Percentiles rank a stretch among this genome's conserved stretches.
Conservation (phyloP, 495 filamentous ascomycete genomes). For the Neurospora sp. region DNA sequence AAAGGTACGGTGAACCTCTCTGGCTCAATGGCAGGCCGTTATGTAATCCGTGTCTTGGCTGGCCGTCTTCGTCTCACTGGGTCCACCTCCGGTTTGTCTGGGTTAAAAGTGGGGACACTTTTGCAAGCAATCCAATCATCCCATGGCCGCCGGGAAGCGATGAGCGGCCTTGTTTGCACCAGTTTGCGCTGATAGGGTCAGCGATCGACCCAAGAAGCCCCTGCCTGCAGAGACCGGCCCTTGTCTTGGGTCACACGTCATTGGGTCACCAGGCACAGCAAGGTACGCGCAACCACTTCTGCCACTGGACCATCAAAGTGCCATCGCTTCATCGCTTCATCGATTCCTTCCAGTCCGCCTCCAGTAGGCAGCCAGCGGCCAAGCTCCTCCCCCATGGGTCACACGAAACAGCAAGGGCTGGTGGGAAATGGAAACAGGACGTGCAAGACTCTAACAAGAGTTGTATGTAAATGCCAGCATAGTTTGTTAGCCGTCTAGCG, state of each 20-base stretch:
- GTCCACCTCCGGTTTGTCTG: background rate
- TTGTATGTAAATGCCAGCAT: background rate
- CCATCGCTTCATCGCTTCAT: background rate
- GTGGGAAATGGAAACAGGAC: background rate
- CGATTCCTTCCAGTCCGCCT: background rate
- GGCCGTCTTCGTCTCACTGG: background rate
- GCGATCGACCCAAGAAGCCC: background rate
- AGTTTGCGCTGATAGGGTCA: background rate
- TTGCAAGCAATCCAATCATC: background rate
- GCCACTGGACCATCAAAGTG: background rate
- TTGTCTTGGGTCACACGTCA: constrained; percentile 7
- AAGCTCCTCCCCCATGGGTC: background rate
- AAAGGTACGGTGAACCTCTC: background rate
- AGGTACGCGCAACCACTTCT: background rate
- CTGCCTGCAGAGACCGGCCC: background rate
- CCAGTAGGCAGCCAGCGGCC: background rate
- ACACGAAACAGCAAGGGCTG: background rate
- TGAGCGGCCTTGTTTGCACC: background rate
- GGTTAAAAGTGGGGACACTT: background rate
- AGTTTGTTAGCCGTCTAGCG: background rate
- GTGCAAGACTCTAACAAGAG: background rate
- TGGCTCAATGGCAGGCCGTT: background rate
- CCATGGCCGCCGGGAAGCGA: background rate
- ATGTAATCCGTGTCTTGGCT: background rate
- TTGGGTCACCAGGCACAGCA: constrained; percentile 8